phyloP scores from a whole-genome alignment of 2,329 filamentous ascomycete species.

The Trichoderma polysporum region DNA sequence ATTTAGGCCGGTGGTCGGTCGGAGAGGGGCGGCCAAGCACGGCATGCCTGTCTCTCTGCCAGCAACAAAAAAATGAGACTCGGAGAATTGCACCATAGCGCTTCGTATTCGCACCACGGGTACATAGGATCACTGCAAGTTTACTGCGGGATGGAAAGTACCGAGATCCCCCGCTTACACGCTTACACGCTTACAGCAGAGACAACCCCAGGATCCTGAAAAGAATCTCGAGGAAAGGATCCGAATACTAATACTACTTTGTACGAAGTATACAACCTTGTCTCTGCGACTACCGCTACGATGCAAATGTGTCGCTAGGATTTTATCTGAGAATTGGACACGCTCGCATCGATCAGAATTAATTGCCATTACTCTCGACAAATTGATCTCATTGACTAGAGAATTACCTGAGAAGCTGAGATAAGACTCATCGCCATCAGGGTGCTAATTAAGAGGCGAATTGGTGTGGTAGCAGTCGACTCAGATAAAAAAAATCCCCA shows the following conservation, averaged over 20 bases:
- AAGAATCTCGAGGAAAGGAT: not conserved
- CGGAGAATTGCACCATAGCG: not conserved
- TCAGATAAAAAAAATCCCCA: not conserved
- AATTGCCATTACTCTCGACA: not conserved
- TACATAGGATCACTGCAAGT: not conserved
- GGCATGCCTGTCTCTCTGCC: not conserved
- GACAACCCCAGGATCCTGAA: not conserved
- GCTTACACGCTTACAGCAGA: no score
- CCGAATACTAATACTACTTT: no score
- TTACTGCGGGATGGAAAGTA: not conserved
- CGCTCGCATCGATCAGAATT: not conserved
- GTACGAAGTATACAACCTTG: no score
- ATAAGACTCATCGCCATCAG: not conserved
- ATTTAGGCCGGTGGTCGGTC: slow-evolving; percentile 11
- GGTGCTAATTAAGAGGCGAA: not conserved
- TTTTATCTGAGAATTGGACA: no score
- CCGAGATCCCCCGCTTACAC: not conserved
- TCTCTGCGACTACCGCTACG: no score
- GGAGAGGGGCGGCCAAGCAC: slow-evolving; percentile 9
- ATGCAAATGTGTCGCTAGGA: no score
- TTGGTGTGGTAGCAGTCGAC: not conserved
- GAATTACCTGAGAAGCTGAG: no score
- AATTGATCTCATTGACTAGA: not conserved
- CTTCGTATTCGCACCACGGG: slow-evolving; percentile 2
- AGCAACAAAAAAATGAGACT: not conserved